Percentiles rank a stretch among this genome's conserved stretches.
Conservation (phyloP, 768 basidiomycete genomes). For the Phylloporus sp. region DNA sequence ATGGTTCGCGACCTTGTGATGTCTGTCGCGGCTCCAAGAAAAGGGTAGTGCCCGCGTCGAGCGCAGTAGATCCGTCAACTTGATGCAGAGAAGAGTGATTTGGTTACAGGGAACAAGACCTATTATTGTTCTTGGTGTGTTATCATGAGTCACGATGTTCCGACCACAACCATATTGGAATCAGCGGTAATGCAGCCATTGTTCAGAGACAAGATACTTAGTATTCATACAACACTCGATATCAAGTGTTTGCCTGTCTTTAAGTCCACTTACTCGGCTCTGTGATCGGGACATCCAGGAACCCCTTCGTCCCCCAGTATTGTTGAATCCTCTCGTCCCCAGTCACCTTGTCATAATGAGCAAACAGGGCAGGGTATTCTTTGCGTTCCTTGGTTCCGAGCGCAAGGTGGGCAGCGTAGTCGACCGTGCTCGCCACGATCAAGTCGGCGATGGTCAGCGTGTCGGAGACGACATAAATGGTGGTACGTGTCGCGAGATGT, state of each 20-base stretch:
- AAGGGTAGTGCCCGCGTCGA: too few relatives aligned
- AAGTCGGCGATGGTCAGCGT: constrained; percentile 9
- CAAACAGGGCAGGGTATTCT: constrained; percentile 7
- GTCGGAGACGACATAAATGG: constrained; percentile 1
- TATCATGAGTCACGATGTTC: too few relatives aligned
- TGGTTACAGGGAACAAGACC: too few relatives aligned
- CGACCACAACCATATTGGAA: too few relatives aligned
- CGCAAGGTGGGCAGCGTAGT: not conserved
- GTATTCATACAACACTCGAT: too few relatives aligned
- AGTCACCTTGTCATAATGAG: constrained; percentile 10
- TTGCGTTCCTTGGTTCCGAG: constrained; percentile 6
- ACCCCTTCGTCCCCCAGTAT: constrained; percentile 1
- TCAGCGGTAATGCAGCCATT: not conserved
- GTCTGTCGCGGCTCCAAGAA: too few relatives aligned
- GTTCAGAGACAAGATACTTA: not conserved
- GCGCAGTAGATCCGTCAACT: too few relatives aligned
- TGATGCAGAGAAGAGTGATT: too few relatives aligned
- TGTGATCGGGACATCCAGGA: not conserved
- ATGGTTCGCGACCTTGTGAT: too few relatives aligned
- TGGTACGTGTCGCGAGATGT: constrained; percentile 2
- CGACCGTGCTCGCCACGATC: constrained; percentile 1
- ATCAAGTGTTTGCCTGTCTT: not conserved
- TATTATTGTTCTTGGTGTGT: too few relatives aligned
- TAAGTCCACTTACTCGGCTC: not conserved
- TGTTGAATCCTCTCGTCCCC: not conserved